Conservation (phyloP, 2,329 filamentous ascomycete genomes). For the Trichoderma oligosporum region DNA sequence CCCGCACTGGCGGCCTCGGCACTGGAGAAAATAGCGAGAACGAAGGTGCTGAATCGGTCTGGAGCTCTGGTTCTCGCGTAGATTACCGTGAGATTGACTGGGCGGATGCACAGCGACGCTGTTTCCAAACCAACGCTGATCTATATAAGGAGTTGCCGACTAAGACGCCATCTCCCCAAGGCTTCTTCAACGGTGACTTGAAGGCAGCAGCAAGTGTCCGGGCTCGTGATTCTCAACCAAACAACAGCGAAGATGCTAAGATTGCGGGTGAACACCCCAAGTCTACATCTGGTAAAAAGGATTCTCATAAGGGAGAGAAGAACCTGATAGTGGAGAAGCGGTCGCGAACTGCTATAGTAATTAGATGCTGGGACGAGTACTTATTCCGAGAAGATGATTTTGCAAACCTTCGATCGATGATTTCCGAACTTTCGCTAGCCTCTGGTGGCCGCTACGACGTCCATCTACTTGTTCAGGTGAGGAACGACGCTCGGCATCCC, state of each 20-base stretch:
- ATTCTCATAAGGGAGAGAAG: background rate
- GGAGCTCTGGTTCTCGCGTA: constrained; percentile 66
- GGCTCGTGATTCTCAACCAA: background rate
- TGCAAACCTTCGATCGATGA: constrained; percentile 76
- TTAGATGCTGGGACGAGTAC: constrained; percentile 80
- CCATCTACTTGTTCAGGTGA: constrained; percentile 80
- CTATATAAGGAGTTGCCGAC: constrained; percentile 58
- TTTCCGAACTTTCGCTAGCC: constrained; percentile 74
- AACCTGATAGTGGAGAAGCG: constrained; percentile 24
- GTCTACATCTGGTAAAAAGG: background rate
- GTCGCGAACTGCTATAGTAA: constrained; percentile 65
- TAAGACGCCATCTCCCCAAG: constrained; percentile 41
- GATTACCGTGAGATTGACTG: constrained; percentile 76
- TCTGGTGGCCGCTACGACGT: constrained; percentile 85
- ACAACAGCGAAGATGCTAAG: background rate
- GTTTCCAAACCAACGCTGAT: constrained; percentile 64
- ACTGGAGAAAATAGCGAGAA: constrained; percentile 81
- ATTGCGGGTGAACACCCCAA: too few relatives aligned
- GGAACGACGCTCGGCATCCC: constrained; percentile 67
- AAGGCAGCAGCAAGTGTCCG: background rate
- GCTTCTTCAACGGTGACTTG: constrained; percentile 44
- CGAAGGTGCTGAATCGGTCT: constrained; percentile 75
- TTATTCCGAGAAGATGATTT: constrained; percentile 75
- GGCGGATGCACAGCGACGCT: constrained; percentile 73
- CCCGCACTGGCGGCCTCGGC: constrained; percentile 72